phyloP scores from a whole-genome alignment of 139 green algal genomes.

The Trebouxia sp. region DNA sequence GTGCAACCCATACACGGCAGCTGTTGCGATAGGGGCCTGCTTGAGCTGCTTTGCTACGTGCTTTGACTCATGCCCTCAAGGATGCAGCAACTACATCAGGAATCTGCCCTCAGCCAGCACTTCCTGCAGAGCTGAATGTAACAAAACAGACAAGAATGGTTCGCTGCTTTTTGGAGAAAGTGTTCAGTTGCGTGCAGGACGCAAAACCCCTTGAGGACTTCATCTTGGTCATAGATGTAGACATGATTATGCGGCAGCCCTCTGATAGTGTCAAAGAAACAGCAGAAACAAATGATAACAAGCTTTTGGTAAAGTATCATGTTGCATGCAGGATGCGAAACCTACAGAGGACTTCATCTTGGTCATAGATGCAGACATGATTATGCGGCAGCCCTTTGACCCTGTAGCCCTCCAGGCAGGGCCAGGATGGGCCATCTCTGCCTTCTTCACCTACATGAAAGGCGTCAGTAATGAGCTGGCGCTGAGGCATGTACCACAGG shows the following conservation, averaged over 20 bases:
- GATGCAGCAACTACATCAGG: too few species aligned
- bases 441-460: conserved; percentile 40
- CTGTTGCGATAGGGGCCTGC: too few species aligned
- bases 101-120: too few species aligned
- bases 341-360: conserved; percentile 64
- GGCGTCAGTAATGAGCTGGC: conserved; percentile 72
- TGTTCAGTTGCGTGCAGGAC: conserved; percentile 32
- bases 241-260: conserved; percentile 64
- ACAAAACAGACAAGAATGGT: too few species aligned
- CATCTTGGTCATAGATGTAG: conserved; percentile 65
- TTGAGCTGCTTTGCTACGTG: too few species aligned
- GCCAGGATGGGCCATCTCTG: conserved; percentile 30
- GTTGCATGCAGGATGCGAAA: conserved; percentile 40
- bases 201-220: conserved; percentile 58
- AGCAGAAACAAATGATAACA: background rate
- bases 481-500: conserved; percentile 56
- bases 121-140: too few species aligned
- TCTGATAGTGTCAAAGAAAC: background rate
- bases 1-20: too few species aligned
- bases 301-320: background rate
- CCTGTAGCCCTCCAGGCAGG: conserved; percentile 2
- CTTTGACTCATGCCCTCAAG: too few species aligned
- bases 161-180: too few species aligned
- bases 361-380: conserved; percentile 70
- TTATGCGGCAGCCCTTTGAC: conserved; percentile 50